Conservation (phyloP, 164 flowering plant species). For the Cinnamomum chago region DNA sequence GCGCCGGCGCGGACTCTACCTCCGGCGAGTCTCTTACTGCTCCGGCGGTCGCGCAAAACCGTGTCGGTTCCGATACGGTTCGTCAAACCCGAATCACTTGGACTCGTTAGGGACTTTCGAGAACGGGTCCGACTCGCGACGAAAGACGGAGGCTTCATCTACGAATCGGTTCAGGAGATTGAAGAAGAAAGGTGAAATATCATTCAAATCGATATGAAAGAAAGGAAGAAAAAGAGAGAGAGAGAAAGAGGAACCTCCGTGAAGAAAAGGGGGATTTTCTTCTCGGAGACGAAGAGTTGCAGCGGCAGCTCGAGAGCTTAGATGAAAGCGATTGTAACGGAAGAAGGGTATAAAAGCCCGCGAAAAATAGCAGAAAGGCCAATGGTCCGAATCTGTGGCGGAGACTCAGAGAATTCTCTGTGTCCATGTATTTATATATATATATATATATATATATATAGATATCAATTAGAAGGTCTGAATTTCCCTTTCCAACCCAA, state of each 20-base stretch:
- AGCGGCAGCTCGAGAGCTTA: background rate
- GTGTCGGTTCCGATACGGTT: background rate
- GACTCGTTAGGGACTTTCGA: background rate
- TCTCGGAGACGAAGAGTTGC: background rate
- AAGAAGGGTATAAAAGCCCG: background rate
- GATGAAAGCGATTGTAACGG: background rate
- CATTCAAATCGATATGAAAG: background rate
- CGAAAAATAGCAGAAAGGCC: background rate
- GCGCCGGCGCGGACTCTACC: background rate
- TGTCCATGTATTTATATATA: no score
- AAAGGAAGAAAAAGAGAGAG: background rate
- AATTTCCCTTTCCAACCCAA: no score
- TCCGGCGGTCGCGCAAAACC: background rate
- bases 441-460: no score
- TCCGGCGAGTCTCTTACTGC: background rate
- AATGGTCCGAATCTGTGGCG: no score
- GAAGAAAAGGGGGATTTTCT: background rate
- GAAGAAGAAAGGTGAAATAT: background rate
- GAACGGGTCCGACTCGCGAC: slow-evolving; percentile 12
- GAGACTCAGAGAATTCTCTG: no score
- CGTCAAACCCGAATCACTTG: background rate
- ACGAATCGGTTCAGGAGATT: background rate
- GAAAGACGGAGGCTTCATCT: slow-evolving; percentile 4
- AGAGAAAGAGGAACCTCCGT: background rate
- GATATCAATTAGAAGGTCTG: no score